Conservation (phyloP, 169 alveolate species). For the Plasmodium inui region DNA sequence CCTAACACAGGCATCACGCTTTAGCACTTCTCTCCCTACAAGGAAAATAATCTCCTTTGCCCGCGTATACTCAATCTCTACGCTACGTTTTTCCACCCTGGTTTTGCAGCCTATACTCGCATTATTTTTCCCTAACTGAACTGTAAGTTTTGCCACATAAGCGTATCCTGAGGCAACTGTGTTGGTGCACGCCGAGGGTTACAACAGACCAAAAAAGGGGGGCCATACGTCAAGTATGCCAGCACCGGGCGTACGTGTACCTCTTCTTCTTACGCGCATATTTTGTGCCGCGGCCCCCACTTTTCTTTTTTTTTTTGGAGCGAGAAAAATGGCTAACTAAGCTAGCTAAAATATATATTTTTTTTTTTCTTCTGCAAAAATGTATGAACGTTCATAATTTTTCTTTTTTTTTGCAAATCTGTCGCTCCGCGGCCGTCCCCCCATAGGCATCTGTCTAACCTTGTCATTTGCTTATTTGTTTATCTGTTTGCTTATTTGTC, state of each 20-base stretch:
- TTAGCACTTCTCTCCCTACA: not conserved
- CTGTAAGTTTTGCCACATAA: not conserved
- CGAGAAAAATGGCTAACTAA: not conserved
- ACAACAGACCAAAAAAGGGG: not conserved
- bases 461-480: not conserved
- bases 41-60: not conserved
- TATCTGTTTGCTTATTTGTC: not conserved
- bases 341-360: not conserved
- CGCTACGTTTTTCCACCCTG: not conserved
- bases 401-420: not conserved
- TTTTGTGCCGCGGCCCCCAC: not conserved
- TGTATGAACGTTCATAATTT: conserved; percentile 22
- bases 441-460: not conserved
- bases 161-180: not conserved
- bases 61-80: not conserved
- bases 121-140: not conserved
- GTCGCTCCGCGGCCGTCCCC: not conserved
- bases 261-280: too few relatives aligned
- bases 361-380: conserved; percentile 3
- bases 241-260: not conserved
- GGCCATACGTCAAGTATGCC: not conserved
- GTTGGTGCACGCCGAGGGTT: not conserved
- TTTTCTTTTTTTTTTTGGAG: not conserved
- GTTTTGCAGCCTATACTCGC: not conserved
- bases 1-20: not conserved